Conservation (phyloP, 78 protist genomes). For the Dictyostelium intermedium region DNA sequence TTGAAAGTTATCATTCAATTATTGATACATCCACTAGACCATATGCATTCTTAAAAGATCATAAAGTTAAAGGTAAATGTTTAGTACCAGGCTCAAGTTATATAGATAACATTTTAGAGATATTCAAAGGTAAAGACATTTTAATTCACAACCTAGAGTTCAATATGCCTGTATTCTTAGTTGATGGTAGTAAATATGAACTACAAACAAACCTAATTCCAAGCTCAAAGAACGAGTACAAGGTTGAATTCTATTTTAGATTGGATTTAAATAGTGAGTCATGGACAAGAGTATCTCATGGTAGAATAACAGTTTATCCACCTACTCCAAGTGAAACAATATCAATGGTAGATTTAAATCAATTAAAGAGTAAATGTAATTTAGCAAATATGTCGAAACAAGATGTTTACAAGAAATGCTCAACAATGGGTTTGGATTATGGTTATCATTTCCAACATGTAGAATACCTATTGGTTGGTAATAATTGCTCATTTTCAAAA, state of each 20-base stretch:
- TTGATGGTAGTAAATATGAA: background rate
- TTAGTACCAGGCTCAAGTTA: constrained; percentile 37
- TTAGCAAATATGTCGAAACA: background rate
- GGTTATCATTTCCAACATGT: background rate
- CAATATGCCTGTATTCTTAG: constrained; percentile 22
- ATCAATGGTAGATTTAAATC: background rate
- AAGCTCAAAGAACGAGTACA: background rate
- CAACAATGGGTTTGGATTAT: background rate
- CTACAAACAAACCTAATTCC: background rate
- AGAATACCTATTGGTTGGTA: background rate
- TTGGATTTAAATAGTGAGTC: background rate
- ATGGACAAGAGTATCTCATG: background rate
- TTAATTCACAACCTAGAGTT: constrained; percentile 15
- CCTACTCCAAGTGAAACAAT: background rate
- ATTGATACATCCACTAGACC: background rate
- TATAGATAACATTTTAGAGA: constrained; percentile 3
- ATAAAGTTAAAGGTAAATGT: constrained; percentile 14
- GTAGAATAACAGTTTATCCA: background rate
- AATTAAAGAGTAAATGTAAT: background rate
- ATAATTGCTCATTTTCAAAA: constrained; percentile 28
- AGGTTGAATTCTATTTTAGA: background rate
- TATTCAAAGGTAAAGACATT: background rate
- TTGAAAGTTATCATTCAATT: background rate
- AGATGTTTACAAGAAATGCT: background rate
- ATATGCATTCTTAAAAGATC: constrained; percentile 40